These are phyloP conservation scores for Hanseniaspora thailandica DNA, from an alignment of 805 yeast genomes.

Conservation along the genomic window DNA sequence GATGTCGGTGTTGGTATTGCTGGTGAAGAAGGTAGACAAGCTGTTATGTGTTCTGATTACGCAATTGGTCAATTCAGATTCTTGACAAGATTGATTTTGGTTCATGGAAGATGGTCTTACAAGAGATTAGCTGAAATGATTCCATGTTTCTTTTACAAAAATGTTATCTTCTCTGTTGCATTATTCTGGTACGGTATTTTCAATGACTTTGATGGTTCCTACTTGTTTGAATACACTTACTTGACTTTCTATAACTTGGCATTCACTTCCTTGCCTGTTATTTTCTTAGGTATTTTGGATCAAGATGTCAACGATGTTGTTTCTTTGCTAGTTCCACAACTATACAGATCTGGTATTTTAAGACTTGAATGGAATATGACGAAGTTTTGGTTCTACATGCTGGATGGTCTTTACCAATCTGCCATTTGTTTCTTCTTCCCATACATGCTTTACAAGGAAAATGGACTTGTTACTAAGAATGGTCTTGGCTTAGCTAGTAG, in stretches of 20 bases:
- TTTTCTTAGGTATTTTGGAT: conserved; percentile 65
- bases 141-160: conserved; percentile 69
- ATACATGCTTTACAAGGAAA: conserved; percentile 38
- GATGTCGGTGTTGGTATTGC: conserved; percentile 83
- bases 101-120: conserved; percentile 82
- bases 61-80: conserved; percentile 76
- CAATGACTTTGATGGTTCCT: conserved; percentile 67
- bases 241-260: conserved; percentile 75
- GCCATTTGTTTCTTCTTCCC: conserved; percentile 65
- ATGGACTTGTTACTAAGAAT: conserved; percentile 37
- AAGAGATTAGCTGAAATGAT: conserved; percentile 74
- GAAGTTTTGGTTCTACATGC: conserved; percentile 63
- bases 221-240: conserved; percentile 65
- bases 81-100: conserved; percentile 51
- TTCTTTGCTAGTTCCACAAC: conserved; percentile 60
- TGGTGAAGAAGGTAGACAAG: conserved; percentile 85
- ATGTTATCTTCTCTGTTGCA: conserved; percentile 61
- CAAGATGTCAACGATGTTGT: conserved; percentile 67
- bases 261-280: conserved; percentile 70
- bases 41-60: conserved; percentile 79
- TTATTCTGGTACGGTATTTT: conserved; percentile 72
- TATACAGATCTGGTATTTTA: conserved; percentile 61
- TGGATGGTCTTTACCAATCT: conserved; percentile 69
- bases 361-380: conserved; percentile 57
- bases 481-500: conserved; percentile 60